Evolutionary conservation across 225 moss, liverwort and hornwort species (phyloP).

Genomic region (Rhytidiadelphus loreus): DNA sequence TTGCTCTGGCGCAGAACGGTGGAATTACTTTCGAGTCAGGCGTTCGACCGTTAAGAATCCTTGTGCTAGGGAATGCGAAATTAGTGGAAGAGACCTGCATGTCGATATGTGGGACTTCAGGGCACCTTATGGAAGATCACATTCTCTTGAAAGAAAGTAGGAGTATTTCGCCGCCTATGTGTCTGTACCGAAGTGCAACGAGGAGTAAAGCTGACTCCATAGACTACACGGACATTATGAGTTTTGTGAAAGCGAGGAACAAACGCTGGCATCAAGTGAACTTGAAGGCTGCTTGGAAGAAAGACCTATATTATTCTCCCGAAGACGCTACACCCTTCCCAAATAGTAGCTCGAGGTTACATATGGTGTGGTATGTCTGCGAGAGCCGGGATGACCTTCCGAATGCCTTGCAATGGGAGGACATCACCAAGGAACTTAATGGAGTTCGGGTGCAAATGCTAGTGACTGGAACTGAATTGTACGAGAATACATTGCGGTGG

Average conservation of each 20-base stretch:
- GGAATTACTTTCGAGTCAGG: background rate
- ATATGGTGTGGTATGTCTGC: conserved; percentile 7
- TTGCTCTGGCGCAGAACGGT: background rate
- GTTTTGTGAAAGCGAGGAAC: background rate
- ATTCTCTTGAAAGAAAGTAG: background rate
- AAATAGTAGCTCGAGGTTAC: background rate
- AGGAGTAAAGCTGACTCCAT: no score
- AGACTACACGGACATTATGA: background rate
- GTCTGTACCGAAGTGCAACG: background rate
- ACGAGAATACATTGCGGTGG: fast-evolving
- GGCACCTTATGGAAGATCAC: no score
- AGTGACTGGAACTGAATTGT: background rate
- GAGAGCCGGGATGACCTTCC: background rate
- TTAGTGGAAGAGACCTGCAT: background rate
- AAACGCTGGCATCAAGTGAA: background rate
- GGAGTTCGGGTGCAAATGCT: background rate
- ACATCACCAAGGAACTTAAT: background rate
- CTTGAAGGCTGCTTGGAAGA: background rate
- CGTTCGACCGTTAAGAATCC: background rate
- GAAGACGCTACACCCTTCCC: background rate
- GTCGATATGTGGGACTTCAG: background rate
- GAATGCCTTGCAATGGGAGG: background rate
- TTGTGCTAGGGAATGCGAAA: background rate
- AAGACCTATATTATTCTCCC: background rate
- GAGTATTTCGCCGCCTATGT: background rate